Base-by-base conservation (phyloP, 768 basidiomycete species). In the Gelatoporia subvermispora region DNA sequence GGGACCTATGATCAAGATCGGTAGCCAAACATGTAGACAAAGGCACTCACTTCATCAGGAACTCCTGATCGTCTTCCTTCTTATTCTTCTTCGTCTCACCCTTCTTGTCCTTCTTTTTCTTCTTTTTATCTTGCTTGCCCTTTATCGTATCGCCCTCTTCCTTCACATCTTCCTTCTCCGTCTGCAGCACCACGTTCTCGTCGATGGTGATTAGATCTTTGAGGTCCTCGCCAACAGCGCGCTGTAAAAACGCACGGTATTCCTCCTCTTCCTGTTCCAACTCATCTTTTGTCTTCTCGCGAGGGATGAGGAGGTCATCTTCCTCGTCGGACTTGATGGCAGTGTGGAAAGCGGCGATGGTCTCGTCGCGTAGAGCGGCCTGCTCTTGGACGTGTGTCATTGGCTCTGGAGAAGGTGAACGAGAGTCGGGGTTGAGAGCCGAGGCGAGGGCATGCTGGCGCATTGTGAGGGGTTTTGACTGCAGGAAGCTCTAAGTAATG, bases 331-430 rank as follows among this genome's bases (percentile, higher is more conserved):
- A 57, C 0, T 47, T 52, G 3, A 69, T 50, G 11, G 71, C 72
- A 1, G 61, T 62, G 48, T 88, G 84, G 67, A 99, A 97, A 0
- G 88, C 94, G 1, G 82, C 75, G 20, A 91, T 88, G 0, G 89
- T 93, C 64, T 96, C 93, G 31, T 77, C 71, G 13, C 87, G 83
- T 18, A 99, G 76, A 0, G 68, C 72, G 1, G 67, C 69, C 65
- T 95, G 88, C 60, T 94, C 92, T 64, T 92, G 76, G 3, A 77
- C 81, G 57, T 93, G 85, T 0, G 93, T 88, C 31, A 73, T 68
- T 0, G 72, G 71, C 42, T 70, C 66, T 2, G 79, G 78, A n/a
- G 60, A 62, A 4, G 68, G 65, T n/a, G 84, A 82, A 1, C 81
- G 75, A 0, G 85, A 80, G 18, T 76, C 74, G 3, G 82, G 78